phyloP scores from a whole-genome alignment of 1,284 basidiomycete species.

The Cutaneotrichosporon cavernicola region DNA sequence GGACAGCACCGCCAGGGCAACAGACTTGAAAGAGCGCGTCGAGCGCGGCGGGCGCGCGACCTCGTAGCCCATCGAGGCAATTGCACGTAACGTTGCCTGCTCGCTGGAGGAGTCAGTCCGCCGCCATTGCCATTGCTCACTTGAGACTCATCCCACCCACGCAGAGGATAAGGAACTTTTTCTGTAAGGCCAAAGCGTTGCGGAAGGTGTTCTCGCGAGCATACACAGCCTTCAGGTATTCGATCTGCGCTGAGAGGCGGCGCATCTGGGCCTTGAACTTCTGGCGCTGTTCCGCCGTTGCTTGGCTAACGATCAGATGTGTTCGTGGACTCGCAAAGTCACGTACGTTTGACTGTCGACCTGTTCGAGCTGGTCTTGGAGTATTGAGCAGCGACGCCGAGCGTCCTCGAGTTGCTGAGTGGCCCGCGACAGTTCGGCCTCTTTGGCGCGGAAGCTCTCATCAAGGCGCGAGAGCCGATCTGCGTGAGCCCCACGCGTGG shows the following conservation, averaged over 20 bases:
- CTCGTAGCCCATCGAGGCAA: slow-evolving; percentile 73
- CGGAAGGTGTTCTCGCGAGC: slow-evolving; percentile 79
- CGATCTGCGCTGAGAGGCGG: slow-evolving; percentile 61
- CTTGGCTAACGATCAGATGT: not conserved
- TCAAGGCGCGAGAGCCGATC: not conserved
- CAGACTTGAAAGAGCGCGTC: slow-evolving; percentile 60
- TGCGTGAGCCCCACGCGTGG: not conserved
- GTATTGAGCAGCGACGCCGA: slow-evolving; percentile 8
- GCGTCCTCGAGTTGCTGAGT: slow-evolving; percentile 26
- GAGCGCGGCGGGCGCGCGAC: slow-evolving; percentile 51
- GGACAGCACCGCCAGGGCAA: slow-evolving; percentile 65
- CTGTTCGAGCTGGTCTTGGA: slow-evolving; percentile 23
- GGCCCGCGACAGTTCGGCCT: slow-evolving; percentile 20
- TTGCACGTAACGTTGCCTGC: slow-evolving; percentile 70
- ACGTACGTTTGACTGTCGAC: slow-evolving; percentile 31
- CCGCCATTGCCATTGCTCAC: slow-evolving; percentile 53
- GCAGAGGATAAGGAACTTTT: slow-evolving; percentile 62
- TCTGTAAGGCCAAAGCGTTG: slow-evolving; percentile 79
- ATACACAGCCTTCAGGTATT: slow-evolving; percentile 88
- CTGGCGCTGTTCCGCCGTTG: slow-evolving; percentile 28
- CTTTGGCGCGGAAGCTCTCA: slow-evolving; percentile 7
- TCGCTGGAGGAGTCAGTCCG: slow-evolving; percentile 58
- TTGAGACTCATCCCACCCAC: slow-evolving; percentile 65
- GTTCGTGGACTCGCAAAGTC: not conserved
- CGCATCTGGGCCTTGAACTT: slow-evolving; percentile 40